phyloP scores from a whole-genome alignment of 768 basidiomycete genomes.

The Leucocoprinus leucothites region DNA sequence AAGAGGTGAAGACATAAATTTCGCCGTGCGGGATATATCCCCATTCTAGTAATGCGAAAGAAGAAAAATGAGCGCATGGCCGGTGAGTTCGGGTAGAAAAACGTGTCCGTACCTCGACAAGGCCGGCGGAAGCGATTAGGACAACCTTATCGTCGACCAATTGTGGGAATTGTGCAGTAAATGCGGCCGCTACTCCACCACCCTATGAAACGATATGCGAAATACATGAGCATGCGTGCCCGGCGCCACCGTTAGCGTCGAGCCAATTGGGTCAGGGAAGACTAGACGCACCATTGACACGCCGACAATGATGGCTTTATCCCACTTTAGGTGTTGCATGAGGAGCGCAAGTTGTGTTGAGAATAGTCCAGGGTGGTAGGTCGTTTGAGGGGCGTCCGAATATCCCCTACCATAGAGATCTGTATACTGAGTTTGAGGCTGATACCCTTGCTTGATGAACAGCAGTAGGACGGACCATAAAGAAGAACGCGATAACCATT shows the following conservation, averaged over 20 bases:
- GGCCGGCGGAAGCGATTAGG: conserved; percentile 66
- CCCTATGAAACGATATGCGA: conserved; percentile 41
- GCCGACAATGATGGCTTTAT: conserved; percentile 60
- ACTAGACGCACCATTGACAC: conserved; percentile 64
- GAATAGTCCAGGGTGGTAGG: conserved; percentile 63
- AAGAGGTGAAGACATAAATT: conserved; percentile 75
- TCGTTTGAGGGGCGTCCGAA: conserved; percentile 72
- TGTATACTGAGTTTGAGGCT: conserved; percentile 20
- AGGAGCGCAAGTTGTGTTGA: conserved; percentile 80
- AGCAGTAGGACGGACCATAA: conserved; percentile 49
- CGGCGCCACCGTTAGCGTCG: neutral
- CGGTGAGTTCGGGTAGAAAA: neutral
- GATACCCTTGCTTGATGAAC: neutral
- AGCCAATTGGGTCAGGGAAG: neutral
- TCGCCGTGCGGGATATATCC: conserved; percentile 71
- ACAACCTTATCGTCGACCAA: conserved; percentile 64
- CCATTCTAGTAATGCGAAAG: conserved; percentile 34
- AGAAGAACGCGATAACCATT: conserved; percentile 71
- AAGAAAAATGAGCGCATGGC: neutral
- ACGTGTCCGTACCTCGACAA: conserved; percentile 51
- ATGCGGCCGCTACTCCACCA: conserved; percentile 70
- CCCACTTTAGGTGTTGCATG: conserved; percentile 76
- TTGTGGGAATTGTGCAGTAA: conserved; percentile 68
- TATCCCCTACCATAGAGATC: conserved; percentile 84
- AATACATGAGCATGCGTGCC: neutral